Evolutionary conservation across 768 basidiomycete species (phyloP), one percentile per base, ranked within the genome.

Genomic region (Obba rivulosa): DNA sequence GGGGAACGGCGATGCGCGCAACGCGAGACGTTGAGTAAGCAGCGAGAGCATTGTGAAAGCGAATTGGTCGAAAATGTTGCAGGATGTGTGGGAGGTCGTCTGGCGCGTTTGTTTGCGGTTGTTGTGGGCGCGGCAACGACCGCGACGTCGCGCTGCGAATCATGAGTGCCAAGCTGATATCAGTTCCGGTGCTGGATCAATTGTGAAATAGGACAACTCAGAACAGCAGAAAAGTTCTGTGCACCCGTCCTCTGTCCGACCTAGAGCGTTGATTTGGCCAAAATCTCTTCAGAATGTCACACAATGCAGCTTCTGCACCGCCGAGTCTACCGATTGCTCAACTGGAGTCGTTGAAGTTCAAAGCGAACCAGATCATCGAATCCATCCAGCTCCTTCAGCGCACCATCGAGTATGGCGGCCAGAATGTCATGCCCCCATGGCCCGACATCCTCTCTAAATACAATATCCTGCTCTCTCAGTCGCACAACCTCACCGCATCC

Each of bases 401-500:
- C 45, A 83, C 78, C 7, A 70, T 90, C 55, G 82, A 87, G 45
- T 71, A 69, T 7, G 76, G 76, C 11, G 72, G 79, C 34, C 74
- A 72, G 38, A 68, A 67, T 34, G 70, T 61, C n/a, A 88, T 90
- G 81, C 81, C 84, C 2, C 66, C 85, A 8, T 92, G 90, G 90
- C 90, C 89, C 2, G 89, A 92, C 59, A 79, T 92, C 46, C 74
- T 92, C 46, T 81, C 84, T 13, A 91, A 90, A 70, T 92, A 91
- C 77, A 90, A 83, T 56, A 76, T 88, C 53, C 75, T 92, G 22
- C 76, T 92, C 47, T 87, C 87, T 0, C 90, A 92, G 58, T 87
- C 87, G 0, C 86, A 87, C 60, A 85, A 75, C 55, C 81, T 92
- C 57, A 84, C 83, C 38, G 79, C 74, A 44, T 77, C 81, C 0